Evolutionary conservation across 768 basidiomycete genomes (phyloP).

Genomic region (Cystofilobasidium capitatum): DNA sequence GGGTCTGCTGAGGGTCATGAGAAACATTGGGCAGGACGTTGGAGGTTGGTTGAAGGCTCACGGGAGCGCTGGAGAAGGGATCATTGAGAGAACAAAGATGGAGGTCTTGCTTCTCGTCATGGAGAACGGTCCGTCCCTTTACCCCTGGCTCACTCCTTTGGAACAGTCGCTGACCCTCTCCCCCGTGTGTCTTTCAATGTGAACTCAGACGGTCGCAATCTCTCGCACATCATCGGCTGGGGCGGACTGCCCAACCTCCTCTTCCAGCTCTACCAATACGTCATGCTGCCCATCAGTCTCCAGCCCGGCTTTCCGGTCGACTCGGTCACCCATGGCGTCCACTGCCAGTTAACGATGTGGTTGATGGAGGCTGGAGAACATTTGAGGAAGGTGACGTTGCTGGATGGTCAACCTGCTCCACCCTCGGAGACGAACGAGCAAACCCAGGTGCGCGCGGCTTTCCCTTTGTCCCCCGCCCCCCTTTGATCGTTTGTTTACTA

Average conservation of each 20-base stretch:
- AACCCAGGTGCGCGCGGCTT: not conserved
- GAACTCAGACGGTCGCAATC: not conserved
- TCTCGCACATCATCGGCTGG: not conserved
- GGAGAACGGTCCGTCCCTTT: not conserved
- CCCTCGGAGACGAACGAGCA: not conserved
- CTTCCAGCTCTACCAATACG: not conserved
- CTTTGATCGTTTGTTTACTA: no score
- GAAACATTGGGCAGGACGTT: not conserved
- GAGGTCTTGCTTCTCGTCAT: not conserved
- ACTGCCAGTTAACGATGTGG: not conserved
- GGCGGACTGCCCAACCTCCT: not conserved
- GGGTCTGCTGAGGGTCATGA: not conserved
- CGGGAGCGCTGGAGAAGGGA: not conserved
- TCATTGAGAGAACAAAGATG: not conserved
- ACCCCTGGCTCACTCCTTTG: not conserved
- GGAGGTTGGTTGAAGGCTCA: not conserved
- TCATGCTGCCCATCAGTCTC: not conserved
- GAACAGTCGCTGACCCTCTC: not conserved
- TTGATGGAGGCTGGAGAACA: not conserved
- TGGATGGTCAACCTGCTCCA: not conserved
- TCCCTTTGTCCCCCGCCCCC: not conserved
- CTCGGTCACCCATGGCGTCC: not conserved
- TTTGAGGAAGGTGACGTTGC: not conserved
- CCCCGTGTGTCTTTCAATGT: not conserved
- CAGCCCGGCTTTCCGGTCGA: slow-evolving; percentile 3